These are phyloP conservation scores for Apiotrichum gracile DNA, from an alignment of 1,284 basidiomycete species.

Conservation along the genomic window DNA sequence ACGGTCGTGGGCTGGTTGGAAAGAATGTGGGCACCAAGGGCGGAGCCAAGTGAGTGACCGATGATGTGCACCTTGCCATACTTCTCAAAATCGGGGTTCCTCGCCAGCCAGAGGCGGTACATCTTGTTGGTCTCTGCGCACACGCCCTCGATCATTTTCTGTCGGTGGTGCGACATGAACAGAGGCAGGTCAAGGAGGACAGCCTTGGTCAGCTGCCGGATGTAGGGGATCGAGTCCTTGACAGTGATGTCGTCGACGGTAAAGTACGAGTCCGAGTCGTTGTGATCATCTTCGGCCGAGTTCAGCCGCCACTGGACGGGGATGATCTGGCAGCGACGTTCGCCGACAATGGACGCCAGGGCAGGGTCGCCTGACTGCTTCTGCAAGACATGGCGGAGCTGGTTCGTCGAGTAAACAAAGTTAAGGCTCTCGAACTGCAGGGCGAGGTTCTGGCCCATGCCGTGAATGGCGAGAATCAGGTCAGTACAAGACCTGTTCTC, in stretches of 20 bases:
- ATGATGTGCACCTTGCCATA: constrained; percentile 49
- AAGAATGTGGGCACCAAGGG: constrained; percentile 53
- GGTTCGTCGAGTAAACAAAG: constrained; percentile 52
- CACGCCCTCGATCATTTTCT: constrained; percentile 53
- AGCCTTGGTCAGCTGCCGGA: constrained; percentile 51
- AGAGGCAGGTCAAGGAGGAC: constrained; percentile 51
- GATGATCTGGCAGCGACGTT: constrained; percentile 50
- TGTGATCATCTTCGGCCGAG: constrained; percentile 48
- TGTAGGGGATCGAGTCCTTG: constrained; percentile 50
- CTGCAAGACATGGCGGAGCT: constrained; percentile 47
- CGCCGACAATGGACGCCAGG: constrained; percentile 48
- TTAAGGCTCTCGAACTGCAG: constrained; percentile 51
- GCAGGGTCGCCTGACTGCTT: constrained; percentile 49
- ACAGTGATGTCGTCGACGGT: constrained; percentile 52
- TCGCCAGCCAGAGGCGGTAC: constrained; percentile 53
- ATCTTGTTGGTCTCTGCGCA: constrained; percentile 47
- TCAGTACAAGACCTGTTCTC: constrained; percentile 48
- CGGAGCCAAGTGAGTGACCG: constrained; percentile 52
- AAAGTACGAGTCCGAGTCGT: constrained; percentile 50
- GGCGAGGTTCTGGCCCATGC: constrained; percentile 51
- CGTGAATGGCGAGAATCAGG: constrained; percentile 51
- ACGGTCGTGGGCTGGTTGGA: constrained; percentile 54
- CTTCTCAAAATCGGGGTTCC: constrained; percentile 52
- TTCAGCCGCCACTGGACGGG: constrained; percentile 55
- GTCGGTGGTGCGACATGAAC: constrained; percentile 51